Evolutionary conservation across 2,329 filamentous ascomycete genomes (phyloP).

Genomic region (Colletotrichum cordylinicola): DNA sequence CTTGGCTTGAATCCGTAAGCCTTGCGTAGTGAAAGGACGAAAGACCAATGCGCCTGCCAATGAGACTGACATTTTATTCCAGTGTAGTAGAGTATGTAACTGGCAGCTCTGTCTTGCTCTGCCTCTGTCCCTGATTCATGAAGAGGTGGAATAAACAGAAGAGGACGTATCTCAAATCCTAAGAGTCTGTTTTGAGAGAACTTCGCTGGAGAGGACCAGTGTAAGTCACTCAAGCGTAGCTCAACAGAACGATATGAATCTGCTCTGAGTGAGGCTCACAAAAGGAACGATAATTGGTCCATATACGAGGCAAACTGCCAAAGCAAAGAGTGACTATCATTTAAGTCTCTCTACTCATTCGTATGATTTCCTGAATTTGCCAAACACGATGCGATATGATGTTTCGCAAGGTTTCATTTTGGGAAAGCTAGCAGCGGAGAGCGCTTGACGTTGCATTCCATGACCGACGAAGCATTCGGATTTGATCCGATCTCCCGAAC

Average conservation of each 20-base stretch:
- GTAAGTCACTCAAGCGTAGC: not conserved
- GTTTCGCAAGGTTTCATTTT: not conserved
- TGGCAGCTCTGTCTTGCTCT: not conserved
- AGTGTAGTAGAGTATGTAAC: not conserved
- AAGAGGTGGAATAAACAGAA: not conserved
- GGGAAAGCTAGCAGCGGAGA: not conserved
- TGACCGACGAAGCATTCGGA: not conserved
- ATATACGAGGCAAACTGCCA: not conserved
- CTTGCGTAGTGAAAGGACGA: too few relatives aligned
- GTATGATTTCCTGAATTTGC: not conserved
- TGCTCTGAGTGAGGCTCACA: rapidly evolving
- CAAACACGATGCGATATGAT: not conserved
- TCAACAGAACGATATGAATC: not conserved
- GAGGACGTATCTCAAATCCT: not conserved
- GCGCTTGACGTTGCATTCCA: not conserved
- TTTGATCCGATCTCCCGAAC: not conserved
- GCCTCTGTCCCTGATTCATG: not conserved
- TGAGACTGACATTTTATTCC: rapidly evolving
- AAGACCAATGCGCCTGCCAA: not conserved
- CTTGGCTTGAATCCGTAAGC: not conserved
- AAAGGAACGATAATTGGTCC: not conserved
- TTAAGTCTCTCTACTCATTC: not conserved
- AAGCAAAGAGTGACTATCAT: rapidly evolving
- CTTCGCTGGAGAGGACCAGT: not conserved
- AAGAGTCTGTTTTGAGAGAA: not conserved